Percentiles rank a stretch among this genome's conserved stretches.
These are phyloP conservation scores for Agaricus sinodeliciosus DNA, from an alignment of 768 basidiomycete species.

Conservation along the genomic window DNA sequence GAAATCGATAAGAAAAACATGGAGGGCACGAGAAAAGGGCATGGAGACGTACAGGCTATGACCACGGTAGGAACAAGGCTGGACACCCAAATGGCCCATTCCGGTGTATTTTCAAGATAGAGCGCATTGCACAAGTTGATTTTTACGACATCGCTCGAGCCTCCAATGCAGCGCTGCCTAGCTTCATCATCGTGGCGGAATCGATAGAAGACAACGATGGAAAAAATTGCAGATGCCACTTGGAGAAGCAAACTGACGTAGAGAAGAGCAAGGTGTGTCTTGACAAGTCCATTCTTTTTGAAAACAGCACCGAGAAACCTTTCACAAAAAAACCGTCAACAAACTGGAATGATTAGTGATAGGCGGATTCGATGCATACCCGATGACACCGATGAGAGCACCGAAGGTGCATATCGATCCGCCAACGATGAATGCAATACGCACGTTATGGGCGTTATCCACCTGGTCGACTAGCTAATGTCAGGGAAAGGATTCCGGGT, in stretches of 20 bases:
- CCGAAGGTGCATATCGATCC: conserved; percentile 25
- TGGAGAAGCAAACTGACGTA: conserved; percentile 23
- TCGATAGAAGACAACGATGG: conserved; percentile 26
- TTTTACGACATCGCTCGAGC: conserved; percentile 17
- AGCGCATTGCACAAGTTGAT: conserved; percentile 25
- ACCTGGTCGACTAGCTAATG: conserved; percentile 18
- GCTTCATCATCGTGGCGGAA: conserved; percentile 17
- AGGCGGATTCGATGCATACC: conserved; percentile 18
- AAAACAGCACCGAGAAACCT: conserved; percentile 35
- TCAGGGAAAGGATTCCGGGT: not conserved
- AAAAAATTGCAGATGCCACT: conserved; percentile 23
- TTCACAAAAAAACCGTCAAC: not conserved
- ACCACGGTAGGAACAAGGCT: conserved; percentile 29
- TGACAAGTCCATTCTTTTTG: conserved; percentile 30
- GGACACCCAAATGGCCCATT: conserved; percentile 24
- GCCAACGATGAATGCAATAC: conserved; percentile 24
- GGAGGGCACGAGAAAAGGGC: not conserved
- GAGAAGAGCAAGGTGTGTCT: conserved; percentile 26
- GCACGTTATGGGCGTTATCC: conserved; percentile 16
- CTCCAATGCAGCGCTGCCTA: conserved; percentile 22
- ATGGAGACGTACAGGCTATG: conserved; percentile 28
- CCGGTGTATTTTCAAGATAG: conserved; percentile 20
- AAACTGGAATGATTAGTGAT: not conserved
- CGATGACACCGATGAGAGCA: conserved; percentile 27
- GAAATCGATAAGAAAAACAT: conserved; percentile 5